Conservation (phyloP, 2,329 filamentous ascomycete genomes). For the Curvularia hawaiiensis region DNA sequence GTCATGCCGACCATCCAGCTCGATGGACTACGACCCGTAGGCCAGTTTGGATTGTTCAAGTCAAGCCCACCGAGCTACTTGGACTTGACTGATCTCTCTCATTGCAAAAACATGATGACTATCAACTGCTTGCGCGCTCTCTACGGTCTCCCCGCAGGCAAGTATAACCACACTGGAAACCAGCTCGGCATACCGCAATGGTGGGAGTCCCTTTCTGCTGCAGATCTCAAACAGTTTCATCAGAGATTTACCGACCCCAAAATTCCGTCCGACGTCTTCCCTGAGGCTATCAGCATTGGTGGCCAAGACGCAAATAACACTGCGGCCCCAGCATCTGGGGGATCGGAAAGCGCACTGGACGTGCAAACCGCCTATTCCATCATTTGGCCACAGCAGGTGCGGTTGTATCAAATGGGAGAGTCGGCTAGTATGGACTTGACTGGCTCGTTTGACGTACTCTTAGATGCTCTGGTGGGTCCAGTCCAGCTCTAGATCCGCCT, state of each 20-base stretch:
- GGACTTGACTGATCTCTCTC: conserved; percentile 7
- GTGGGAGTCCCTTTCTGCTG: conserved; percentile 51
- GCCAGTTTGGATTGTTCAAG: conserved; percentile 8
- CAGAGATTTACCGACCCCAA: conserved; percentile 34
- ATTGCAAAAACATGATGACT: conserved; percentile 20
- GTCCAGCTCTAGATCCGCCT: background rate
- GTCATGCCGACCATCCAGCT: conserved; percentile 26
- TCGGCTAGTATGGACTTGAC: conserved; percentile 21
- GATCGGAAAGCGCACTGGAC: conserved; percentile 23
- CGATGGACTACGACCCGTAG: conserved; percentile 19
- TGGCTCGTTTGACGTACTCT: conserved; percentile 25
- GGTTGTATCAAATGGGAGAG: conserved; percentile 24
- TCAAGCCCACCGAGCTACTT: conserved; percentile 12
- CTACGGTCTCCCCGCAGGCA: conserved; percentile 26
- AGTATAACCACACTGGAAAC: conserved; percentile 23
- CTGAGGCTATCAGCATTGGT: conserved; percentile 40
- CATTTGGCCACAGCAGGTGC: conserved; percentile 24
- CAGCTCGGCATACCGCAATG: conserved; percentile 49
- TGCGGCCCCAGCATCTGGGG: conserved; percentile 45
- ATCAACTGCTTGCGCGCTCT: conserved; percentile 26
- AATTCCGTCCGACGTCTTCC: conserved; percentile 19
- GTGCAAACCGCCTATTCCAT: conserved; percentile 26
- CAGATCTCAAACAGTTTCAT: conserved; percentile 54
- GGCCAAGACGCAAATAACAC: conserved; percentile 50
- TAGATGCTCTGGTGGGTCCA: conserved; percentile 21